Base-by-base conservation (phyloP, 371 early-diverging fungal genomes). In the Lichtheimia ramosa region DNA sequence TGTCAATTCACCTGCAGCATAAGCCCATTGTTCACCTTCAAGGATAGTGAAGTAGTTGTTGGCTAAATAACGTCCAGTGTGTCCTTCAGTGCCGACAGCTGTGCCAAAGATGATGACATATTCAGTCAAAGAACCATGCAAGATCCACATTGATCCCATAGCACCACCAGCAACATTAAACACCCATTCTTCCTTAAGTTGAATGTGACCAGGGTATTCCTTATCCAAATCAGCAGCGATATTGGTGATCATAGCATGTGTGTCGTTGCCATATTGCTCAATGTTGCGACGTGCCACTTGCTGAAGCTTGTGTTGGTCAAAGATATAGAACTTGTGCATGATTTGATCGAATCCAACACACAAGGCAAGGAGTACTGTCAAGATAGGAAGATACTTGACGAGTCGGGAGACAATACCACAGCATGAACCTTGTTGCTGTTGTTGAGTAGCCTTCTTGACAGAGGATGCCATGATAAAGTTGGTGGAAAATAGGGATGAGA, bases 101-200 rank as follows among this genome's bases (percentile, higher is more conserved):
- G 81, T 82, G 48, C 83, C 83, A 62, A 82, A 82, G 27, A 82
- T 73, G 49, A 82, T 77, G 18, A 82, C 71, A 61, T 82, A 82
- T 59, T 82, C 83, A 16, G 77, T 77, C 13, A 82, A 48, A 20
- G 83, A 82, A 39, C 71, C 81, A 54, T 82, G 79, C 50, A 81
- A 61, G 21, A 76, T 74, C 70, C 74, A 81, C 79, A 82, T 82
- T 16, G 78, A 60, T n/a, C 79, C 79, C 82, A 82, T 82, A 42
- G 82, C 82, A 62, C 82, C 82, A 64, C 79, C 79, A 61, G 82
- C 82, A 54, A 75, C 77, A 71, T 79, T 82, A 54, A 82, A 78
- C 1, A 81, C 79, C 78, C 81, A 77, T 58, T 77, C 76, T 53
- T 80, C 71, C 59, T 80, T 70, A 8, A 77, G 40, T 5, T 59